phyloP scores from a whole-genome alignment of 345 rosid species.

The Litchi chinensis region DNA sequence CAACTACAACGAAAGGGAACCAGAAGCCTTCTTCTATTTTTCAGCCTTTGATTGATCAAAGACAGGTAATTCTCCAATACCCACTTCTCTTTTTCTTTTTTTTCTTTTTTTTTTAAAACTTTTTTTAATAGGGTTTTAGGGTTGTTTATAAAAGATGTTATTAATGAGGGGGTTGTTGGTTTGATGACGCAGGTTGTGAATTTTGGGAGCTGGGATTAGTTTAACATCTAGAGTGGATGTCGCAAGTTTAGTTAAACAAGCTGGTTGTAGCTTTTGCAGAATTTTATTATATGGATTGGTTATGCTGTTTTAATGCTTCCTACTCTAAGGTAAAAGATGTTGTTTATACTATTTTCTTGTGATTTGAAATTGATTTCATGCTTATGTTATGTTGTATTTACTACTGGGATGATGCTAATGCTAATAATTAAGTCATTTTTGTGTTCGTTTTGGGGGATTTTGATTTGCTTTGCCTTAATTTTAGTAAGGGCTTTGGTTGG shows the following conservation, averaged over 20 bases:
- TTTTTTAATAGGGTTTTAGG: constrained; percentile 13
- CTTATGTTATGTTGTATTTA: constrained; percentile 2
- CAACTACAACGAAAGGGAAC: neutral
- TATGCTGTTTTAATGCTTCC: constrained; percentile 46
- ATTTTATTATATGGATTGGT: constrained; percentile 36
- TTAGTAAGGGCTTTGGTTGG: constrained; percentile 11
- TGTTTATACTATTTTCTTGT: neutral
- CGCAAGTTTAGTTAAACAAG: constrained; percentile 23
- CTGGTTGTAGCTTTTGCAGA: constrained; percentile 19
- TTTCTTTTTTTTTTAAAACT: neutral
- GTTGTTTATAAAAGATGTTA: constrained; percentile 14
- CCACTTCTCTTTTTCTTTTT: constrained; percentile 16
- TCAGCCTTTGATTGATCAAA: constrained; percentile 20
- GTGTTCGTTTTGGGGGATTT: neutral
- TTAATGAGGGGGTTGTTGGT: constrained; percentile 21
- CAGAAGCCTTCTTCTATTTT: neutral
- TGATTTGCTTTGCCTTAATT: neutral
- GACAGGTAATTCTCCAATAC: constrained; percentile 30
- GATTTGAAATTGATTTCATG: neutral
- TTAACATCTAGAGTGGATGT: constrained; percentile 27
- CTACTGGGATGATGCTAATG: neutral
- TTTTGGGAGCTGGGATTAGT: constrained; percentile 24
- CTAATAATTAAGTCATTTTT: neutral
- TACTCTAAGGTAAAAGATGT: constrained; percentile 33
- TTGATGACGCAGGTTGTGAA: constrained; percentile 32